Conservation (phyloP, 257 asterid genomes). For the Striga asiatica region DNA sequence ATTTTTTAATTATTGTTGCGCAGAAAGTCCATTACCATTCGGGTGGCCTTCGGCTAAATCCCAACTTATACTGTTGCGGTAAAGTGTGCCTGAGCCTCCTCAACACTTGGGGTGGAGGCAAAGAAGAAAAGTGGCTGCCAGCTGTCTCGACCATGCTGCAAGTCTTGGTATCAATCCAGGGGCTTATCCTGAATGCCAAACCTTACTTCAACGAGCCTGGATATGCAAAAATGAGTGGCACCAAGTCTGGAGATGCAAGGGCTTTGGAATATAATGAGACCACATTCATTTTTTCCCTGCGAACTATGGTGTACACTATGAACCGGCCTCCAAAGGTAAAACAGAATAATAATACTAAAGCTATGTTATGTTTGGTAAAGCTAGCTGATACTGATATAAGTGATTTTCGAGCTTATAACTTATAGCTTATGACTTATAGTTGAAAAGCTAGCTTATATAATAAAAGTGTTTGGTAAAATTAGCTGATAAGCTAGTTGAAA, state of each 20-base stretch:
- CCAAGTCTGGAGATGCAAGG: constrained; percentile 40
- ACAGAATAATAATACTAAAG: neutral
- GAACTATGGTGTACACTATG: constrained; percentile 69
- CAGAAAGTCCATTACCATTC: constrained; percentile 81
- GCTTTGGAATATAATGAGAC: constrained; percentile 57
- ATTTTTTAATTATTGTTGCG: constrained; percentile 10
- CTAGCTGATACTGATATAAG: neutral
- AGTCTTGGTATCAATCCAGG: constrained; percentile 92
- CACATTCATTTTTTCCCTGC: constrained; percentile 52
- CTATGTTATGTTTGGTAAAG: neutral
- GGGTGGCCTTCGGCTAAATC: constrained; percentile 81
- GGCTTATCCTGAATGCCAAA: constrained; percentile 70
- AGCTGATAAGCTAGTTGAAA: too few relatives aligned
- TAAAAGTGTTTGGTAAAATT: too few relatives aligned
- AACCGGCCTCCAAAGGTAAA: constrained; percentile 80
- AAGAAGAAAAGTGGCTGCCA: constrained; percentile 74
- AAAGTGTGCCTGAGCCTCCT: constrained; percentile 94
- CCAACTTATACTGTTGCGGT: constrained; percentile 68
- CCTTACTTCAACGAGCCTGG: constrained; percentile 95
- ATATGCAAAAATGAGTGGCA: constrained; percentile 30
- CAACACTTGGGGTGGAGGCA: constrained; percentile 72
- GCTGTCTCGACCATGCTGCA: constrained; percentile 71
- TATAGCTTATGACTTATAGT: too few relatives aligned
- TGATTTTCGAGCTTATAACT: neutral
- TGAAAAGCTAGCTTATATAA: too few relatives aligned